Evolutionary conservation across 805 yeast species (phyloP).

Genomic region (Saccharomycopsis fodiens): DNA sequence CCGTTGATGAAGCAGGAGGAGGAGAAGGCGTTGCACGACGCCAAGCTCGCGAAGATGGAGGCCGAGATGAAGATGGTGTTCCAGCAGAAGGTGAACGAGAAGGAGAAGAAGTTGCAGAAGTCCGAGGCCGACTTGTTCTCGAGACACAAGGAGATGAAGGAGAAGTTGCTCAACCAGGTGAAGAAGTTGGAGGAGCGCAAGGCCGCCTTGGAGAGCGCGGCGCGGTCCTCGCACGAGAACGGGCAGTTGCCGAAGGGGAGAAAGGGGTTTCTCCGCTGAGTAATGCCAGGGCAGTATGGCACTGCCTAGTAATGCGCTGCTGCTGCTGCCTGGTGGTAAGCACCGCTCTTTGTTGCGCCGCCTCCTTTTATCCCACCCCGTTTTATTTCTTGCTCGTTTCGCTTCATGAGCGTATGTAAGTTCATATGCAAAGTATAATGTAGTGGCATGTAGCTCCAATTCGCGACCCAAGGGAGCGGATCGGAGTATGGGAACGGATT

Average conservation of each 20-base stretch:
- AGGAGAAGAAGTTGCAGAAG: slow-evolving; percentile 94
- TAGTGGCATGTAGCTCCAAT: too few species aligned
- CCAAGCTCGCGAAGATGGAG: slow-evolving; percentile 88
- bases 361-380: too few species aligned
- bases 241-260: slow-evolving; percentile 47
- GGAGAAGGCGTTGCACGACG: slow-evolving; percentile 88
- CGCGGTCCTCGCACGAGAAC: slow-evolving; percentile 34
- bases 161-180: slow-evolving; percentile 80
- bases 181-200: slow-evolving; percentile 88
- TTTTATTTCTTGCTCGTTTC: too few species aligned
- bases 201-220: slow-evolving; percentile 62
- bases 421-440: too few species aligned
- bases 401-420: too few species aligned
- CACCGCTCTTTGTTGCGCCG: background rate
- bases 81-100: slow-evolving; percentile 92
- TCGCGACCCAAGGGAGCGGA: too few species aligned
- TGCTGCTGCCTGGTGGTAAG: background rate
- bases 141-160: slow-evolving; percentile 96
- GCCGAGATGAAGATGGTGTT: slow-evolving; percentile 94
- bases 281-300: background rate
- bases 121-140: slow-evolving; percentile 94
- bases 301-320: background rate
- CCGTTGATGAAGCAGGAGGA: slow-evolving; percentile 90
- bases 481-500: too few species aligned
- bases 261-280: slow-evolving; percentile 72